Percentiles rank a stretch among this genome's conserved stretches.
Evolutionary conservation across 73 alveolate species (phyloP).

Genomic region (Tetrahymena thermophila): DNA sequence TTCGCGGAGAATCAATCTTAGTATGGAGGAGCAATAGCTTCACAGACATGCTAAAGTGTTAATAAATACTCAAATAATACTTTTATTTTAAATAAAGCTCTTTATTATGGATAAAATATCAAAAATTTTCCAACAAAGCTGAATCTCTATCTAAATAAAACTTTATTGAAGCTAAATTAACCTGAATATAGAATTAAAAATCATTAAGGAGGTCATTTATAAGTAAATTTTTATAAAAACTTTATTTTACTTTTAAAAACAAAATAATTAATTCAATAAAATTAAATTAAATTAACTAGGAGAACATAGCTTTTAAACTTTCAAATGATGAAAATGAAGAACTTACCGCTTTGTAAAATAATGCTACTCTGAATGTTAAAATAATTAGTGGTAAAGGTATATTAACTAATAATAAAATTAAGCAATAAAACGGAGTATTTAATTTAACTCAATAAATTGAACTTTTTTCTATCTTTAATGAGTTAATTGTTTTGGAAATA

Average conservation of each 20-base stretch:
- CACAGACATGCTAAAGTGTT: background rate
- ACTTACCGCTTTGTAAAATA: background rate
- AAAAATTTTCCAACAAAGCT: background rate
- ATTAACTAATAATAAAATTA: background rate
- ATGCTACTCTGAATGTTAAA: background rate
- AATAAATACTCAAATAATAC: background rate
- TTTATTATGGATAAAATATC: background rate
- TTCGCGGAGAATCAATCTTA: background rate
- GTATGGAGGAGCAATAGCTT: background rate
- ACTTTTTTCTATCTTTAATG: background rate
- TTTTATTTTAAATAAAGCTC: background rate
- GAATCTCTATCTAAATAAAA: background rate
- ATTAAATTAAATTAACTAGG: background rate
- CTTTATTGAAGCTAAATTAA: background rate
- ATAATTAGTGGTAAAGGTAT: background rate
- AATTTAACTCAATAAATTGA: background rate
- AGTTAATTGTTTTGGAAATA: background rate
- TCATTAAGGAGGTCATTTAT: background rate
- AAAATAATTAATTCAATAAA: no score
- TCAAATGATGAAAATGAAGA: background rate
- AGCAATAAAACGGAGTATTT: background rate
- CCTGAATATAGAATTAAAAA: background rate
- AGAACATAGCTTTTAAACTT: background rate
- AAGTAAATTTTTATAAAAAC: background rate
- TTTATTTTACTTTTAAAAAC: no score